phyloP scores from a whole-genome alignment of 257 asterid species.

The Rhazya stricta region DNA sequence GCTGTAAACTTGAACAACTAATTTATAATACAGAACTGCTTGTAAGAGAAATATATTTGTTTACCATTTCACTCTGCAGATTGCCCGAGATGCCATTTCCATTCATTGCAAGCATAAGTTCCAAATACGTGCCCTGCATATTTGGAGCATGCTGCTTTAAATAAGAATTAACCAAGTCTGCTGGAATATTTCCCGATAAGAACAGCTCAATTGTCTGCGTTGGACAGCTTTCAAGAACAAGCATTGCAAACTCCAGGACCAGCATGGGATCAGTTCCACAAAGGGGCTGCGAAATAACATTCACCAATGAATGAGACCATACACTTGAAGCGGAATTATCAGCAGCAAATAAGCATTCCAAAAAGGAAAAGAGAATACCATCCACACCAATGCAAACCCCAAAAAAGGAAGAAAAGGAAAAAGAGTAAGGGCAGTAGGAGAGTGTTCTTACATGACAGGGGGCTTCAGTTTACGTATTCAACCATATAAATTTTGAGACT shows the following conservation, averaged over 20 bases:
- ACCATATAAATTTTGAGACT: neutral
- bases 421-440: neutral
- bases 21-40: conserved; percentile 8
- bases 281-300: conserved; percentile 58
- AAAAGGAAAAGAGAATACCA: neutral
- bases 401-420: neutral
- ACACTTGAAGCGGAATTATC: neutral
- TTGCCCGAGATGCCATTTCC: conserved; percentile 74
- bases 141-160: conserved; percentile 92
- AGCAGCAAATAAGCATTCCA: neutral
- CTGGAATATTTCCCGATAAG: conserved; percentile 95
- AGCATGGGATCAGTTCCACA: conserved; percentile 91
- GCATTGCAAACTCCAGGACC: conserved; percentile 92
- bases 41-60: conserved; percentile 18
- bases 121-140: conserved; percentile 91
- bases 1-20: neutral
- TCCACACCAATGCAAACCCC: neutral
- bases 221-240: conserved; percentile 91
- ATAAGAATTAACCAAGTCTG: conserved; percentile 88
- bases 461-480: neutral
- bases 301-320: neutral
- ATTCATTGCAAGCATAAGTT: conserved; percentile 89
- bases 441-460: neutral
- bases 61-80: conserved; percentile 99
- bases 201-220: conserved; percentile 86